Conservation (phyloP, 2,329 filamentous ascomycete genomes). For the Pseudogymnoascus destructans region DNA sequence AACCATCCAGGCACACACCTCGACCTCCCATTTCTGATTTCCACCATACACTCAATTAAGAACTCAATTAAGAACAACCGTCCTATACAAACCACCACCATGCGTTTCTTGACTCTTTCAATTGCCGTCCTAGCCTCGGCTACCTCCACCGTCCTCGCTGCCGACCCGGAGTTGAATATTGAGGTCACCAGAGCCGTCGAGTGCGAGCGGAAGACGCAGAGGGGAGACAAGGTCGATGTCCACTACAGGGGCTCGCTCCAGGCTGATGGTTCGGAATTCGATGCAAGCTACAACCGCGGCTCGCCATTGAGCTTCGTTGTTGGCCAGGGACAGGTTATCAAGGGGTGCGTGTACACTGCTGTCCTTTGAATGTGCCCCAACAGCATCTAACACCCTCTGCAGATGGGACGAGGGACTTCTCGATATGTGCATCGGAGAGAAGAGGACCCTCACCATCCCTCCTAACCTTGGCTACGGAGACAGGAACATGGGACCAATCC, state of each 20-base stretch:
- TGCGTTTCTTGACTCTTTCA: slow-evolving; percentile 24
- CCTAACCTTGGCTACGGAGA: slow-evolving; percentile 74
- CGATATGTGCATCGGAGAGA: slow-evolving; percentile 94
- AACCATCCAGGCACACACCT: neutral
- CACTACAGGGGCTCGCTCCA: slow-evolving; percentile 80
- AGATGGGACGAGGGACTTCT: slow-evolving; percentile 84
- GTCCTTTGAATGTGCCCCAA: neutral
- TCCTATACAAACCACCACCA: slow-evolving; percentile 13
- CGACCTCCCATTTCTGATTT: slow-evolving; percentile 2
- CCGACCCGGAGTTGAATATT: slow-evolving; percentile 52
- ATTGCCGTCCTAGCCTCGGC: slow-evolving; percentile 21
- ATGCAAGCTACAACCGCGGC: slow-evolving; percentile 69
- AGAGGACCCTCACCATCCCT: slow-evolving; percentile 80
- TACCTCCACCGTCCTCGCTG: slow-evolving; percentile 21
- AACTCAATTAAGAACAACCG: neutral
- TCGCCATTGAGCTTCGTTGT: slow-evolving; percentile 67
- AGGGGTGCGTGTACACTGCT: slow-evolving; percentile 46
- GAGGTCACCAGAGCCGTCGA: slow-evolving; percentile 61
- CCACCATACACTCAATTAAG: neutral
- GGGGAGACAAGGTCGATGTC: slow-evolving; percentile 69
- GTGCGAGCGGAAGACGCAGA: slow-evolving; percentile 64
- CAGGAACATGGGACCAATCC: slow-evolving; percentile 66
- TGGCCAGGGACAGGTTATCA: slow-evolving; percentile 73
- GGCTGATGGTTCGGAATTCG: slow-evolving; percentile 64
- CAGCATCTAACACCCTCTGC: slow-evolving; percentile 10